These are phyloP conservation scores for Lactarius pseudohatsudake DNA, from an alignment of 768 basidiomycete genomes.

Conservation along the genomic window DNA sequence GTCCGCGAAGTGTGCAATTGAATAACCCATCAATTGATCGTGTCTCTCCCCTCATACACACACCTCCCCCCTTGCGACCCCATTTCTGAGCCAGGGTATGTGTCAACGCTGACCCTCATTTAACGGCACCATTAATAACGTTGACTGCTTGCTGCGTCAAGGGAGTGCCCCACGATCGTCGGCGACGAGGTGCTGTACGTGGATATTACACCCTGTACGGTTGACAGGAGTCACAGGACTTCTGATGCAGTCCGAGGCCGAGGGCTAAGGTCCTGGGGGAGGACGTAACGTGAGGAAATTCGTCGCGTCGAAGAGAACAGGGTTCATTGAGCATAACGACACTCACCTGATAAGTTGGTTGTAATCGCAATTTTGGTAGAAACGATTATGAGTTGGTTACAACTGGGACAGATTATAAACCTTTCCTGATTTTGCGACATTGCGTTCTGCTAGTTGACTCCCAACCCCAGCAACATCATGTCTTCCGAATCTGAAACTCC, in stretches of 20 bases:
- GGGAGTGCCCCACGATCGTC: conserved; percentile 40
- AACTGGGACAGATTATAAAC: too few relatives aligned
- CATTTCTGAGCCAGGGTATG: not conserved
- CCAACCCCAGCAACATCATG: too few relatives aligned
- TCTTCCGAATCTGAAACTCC: too few relatives aligned
- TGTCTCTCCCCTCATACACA: not conserved
- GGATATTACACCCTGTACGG: conserved; percentile 42
- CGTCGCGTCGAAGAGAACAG: not conserved
- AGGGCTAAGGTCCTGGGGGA: not conserved
- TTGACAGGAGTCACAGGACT: conserved; percentile 34
- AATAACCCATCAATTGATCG: not conserved
- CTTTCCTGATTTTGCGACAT: too few relatives aligned
- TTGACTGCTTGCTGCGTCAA: conserved; percentile 30
- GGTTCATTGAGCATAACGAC: not conserved
- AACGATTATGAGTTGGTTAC: too few relatives aligned
- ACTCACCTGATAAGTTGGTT: too few relatives aligned
- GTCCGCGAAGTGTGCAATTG: not conserved
- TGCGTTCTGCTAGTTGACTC: too few relatives aligned
- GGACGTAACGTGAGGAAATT: too few relatives aligned
- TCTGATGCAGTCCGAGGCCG: conserved; percentile 38
- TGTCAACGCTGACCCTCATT: not conserved
- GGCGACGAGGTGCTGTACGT: conserved; percentile 42
- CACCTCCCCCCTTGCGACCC: not conserved
- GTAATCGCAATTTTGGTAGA: too few relatives aligned
- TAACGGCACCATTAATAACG: not conserved